Conservation (phyloP, 2,329 filamentous ascomycete genomes). For the Scopulariopsis brevicaulis region DNA sequence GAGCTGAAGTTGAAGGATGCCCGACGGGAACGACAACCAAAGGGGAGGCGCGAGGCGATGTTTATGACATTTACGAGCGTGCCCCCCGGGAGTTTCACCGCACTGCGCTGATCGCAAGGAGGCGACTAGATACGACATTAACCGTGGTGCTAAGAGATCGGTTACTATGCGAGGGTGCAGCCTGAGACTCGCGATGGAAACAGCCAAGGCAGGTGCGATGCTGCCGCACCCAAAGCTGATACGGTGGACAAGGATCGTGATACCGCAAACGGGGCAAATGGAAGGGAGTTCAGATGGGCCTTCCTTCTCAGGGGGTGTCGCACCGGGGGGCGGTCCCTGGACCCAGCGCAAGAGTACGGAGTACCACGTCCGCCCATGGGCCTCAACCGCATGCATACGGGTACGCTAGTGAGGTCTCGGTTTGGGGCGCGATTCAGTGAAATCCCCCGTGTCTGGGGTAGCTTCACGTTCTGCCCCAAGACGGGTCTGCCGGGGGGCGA, state of each 20-base stretch:
- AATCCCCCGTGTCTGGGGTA: neutral
- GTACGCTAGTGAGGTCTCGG: neutral
- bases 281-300: neutral
- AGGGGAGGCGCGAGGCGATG: neutral
- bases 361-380: neutral
- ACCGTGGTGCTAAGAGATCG: neutral
- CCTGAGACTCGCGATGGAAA: neutral
- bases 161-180: neutral
- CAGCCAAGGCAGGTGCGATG: neutral
- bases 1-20: neutral
- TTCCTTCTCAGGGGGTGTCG: neutral
- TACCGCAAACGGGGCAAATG: neutral
- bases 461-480: neutral
- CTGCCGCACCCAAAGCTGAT: neutral
- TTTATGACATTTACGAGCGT: neutral
- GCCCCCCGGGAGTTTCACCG: neutral
- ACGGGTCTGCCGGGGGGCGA: neutral
- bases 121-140: neutral
- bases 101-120: neutral
- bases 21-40: neutral
- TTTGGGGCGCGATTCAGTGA: neutral
- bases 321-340: neutral
- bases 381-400: neutral
- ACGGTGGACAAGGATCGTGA: neutral
- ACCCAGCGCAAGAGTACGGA: neutral